These are phyloP conservation scores for Auricularia cornea DNA, from an alignment of 768 basidiomycete species.

Conservation along the genomic window DNA sequence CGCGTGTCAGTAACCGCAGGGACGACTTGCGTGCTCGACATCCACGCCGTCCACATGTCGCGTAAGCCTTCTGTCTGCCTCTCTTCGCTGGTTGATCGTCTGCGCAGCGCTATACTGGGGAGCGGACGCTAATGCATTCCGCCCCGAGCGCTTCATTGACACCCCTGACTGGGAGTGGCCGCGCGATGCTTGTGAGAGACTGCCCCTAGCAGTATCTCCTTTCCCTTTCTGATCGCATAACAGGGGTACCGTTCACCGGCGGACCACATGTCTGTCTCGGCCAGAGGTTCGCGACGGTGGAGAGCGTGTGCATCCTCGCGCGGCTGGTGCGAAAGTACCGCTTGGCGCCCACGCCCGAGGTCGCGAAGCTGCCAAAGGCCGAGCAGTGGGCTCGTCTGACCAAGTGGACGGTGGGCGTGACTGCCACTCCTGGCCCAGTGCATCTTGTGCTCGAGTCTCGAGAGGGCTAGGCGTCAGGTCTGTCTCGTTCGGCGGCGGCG, in stretches of 20 bases:
- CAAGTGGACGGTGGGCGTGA: constrained; percentile 30
- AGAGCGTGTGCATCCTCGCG: constrained; percentile 36
- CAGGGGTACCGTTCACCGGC: constrained; percentile 37
- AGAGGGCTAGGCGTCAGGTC: too few relatives aligned
- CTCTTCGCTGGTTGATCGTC: neutral
- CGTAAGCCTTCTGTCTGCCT: constrained; percentile 24
- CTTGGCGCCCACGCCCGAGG: constrained; percentile 31
- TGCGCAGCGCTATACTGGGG: constrained; percentile 42
- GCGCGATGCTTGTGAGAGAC: constrained; percentile 37
- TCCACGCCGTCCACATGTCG: constrained; percentile 37
- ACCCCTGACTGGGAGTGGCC: constrained; percentile 43
- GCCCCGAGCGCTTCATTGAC: constrained; percentile 43
- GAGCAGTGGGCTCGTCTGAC: constrained; percentile 28
- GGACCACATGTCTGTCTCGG: constrained; percentile 43
- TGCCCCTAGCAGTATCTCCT: neutral
- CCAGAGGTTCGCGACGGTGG: constrained; percentile 38
- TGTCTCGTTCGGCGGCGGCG: too few relatives aligned
- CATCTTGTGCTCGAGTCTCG: neutral
- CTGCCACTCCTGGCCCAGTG: constrained; percentile 23
- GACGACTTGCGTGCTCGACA: constrained; percentile 30
- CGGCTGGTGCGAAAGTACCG: constrained; percentile 34
- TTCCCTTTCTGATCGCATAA: neutral
- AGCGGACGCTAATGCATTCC: constrained; percentile 35
- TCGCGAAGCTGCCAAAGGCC: constrained; percentile 20
- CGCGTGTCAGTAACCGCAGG: constrained; percentile 32